Percentiles rank a stretch among this genome's conserved stretches.
These are phyloP conservation scores for Pythium brachiatum DNA, from an alignment of 352 stramenopile genomes.

Conservation along the genomic window DNA sequence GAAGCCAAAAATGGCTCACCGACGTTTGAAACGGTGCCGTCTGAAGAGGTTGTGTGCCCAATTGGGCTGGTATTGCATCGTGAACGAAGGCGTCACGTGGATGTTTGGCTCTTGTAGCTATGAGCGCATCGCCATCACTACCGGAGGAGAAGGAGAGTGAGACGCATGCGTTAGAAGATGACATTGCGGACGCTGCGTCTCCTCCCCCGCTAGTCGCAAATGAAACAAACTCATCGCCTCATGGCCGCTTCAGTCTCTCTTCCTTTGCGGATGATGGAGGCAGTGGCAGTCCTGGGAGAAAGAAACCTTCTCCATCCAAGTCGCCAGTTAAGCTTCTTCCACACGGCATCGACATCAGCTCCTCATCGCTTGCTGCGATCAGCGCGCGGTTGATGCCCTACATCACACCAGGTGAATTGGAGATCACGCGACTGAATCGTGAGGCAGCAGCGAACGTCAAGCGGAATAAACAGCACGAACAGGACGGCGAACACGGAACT, in stretches of 20 bases:
- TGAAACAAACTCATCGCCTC: not conserved
- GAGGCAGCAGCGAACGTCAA: conserved; percentile 26
- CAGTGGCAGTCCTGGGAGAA: not conserved
- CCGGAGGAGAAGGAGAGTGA: not conserved
- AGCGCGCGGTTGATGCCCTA: conserved; percentile 51
- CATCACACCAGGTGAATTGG: conserved; percentile 58
- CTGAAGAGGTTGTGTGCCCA: too few species aligned
- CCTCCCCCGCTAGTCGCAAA: not conserved
- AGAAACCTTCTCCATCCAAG: conserved; percentile 17
- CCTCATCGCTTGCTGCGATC: conserved; percentile 49
- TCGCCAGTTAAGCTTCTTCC: conserved; percentile 1
- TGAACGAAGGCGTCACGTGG: too few species aligned
- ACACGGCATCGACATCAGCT: conserved; percentile 17
- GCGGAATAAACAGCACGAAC: not conserved
- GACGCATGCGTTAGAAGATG: not conserved
- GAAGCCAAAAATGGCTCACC: conserved; percentile 1
- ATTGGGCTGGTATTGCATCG: too few species aligned
- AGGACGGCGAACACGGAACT: not conserved
- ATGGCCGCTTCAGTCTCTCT: not conserved
- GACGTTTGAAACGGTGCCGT: not conserved
- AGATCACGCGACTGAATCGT: conserved; percentile 72
- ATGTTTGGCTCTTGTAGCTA: too few species aligned
- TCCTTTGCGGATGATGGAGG: not conserved
- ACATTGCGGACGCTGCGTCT: not conserved
- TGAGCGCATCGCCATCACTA: too few species aligned